Base-by-base conservation (phyloP, 2,329 filamentous ascomycete species). In the Zopfia rhizophila region DNA sequence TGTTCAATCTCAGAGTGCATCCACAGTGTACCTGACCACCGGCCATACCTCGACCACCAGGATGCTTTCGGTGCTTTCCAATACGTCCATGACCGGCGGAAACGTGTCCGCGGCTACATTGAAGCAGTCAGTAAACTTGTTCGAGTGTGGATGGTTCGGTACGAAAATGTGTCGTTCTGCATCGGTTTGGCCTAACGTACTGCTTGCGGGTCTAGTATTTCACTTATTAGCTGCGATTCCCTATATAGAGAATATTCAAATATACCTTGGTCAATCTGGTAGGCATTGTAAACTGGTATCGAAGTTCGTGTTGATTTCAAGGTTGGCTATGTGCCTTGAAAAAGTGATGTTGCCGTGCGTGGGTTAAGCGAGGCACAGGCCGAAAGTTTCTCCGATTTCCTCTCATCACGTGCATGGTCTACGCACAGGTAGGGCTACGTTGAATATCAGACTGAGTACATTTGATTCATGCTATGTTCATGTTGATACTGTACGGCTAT, bases 31-130 rank as follows among this genome's bases (percentile, higher is more conserved):
- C 39, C 31, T 53, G 48, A 86, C 92, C 93, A 95, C 94, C 93
- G 77, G 94, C 94, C 81, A 90, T 90, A 87, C 85, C 85, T 75
- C 85, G 84, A 83, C 83, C 85, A 85, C 85, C 85, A 72, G 85
- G 85, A 72, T 86, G 83, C 75, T 99, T 97, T 76, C 94, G 85
- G 89, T 97, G 92, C 89, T 97, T 97, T 78, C 94, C 94, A 76
- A 97, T 80, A 86, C 93, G 93, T 84, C 94, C 93, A 80, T 97
- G 87, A 85, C 94, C 94, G 85, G 91, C 91, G 75, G 90, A 95
- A 77, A 99, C 94, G 83, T 99, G 91, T 80, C 93, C 93, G 84
- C 93, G 91, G 84, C 88, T 91, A 75, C 62, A 61, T 41, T 45
- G 16, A 44, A 38, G 53, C 36, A 24, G 65, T 51, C 51, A 48